Evolutionary conservation across 179 eudicot genomes (phyloP).

Genomic region (Silene coronaria): DNA sequence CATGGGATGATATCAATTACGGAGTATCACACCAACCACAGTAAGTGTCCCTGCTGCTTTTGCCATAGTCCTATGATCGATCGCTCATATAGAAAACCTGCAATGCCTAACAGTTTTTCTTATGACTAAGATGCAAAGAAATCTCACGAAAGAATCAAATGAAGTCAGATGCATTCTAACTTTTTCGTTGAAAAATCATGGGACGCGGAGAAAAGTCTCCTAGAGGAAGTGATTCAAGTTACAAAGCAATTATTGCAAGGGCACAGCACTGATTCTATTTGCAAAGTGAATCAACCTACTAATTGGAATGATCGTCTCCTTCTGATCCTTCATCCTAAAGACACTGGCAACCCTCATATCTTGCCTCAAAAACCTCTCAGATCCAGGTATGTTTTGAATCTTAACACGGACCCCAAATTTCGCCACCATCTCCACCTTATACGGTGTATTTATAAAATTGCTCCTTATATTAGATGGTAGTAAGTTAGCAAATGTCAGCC

Average conservation of each 20-base stretch:
- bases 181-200: constrained; percentile 39
- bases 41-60: no score
- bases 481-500: no score
- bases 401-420: no score
- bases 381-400: no score
- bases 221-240: constrained; percentile 16
- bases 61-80: no score
- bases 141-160: constrained; percentile 21
- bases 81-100: neutral
- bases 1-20: no score
- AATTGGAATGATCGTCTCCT: constrained; percentile 19
- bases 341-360: neutral
- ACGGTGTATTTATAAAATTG: no score
- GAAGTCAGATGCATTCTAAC: constrained; percentile 22
- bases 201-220: neutral
- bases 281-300: neutral
- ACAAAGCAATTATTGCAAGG: constrained; percentile 19
- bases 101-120: constrained; percentile 1
- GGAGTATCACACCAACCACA: no score
- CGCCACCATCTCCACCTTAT: no score
- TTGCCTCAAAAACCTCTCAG: constrained; percentile 13
- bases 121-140: constrained; percentile 20
- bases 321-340: constrained; percentile 14
- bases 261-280: constrained; percentile 12
- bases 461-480: no score